These are phyloP conservation scores for Carallia brachiata DNA, from an alignment of 345 rosid species.

Conservation along the genomic window DNA sequence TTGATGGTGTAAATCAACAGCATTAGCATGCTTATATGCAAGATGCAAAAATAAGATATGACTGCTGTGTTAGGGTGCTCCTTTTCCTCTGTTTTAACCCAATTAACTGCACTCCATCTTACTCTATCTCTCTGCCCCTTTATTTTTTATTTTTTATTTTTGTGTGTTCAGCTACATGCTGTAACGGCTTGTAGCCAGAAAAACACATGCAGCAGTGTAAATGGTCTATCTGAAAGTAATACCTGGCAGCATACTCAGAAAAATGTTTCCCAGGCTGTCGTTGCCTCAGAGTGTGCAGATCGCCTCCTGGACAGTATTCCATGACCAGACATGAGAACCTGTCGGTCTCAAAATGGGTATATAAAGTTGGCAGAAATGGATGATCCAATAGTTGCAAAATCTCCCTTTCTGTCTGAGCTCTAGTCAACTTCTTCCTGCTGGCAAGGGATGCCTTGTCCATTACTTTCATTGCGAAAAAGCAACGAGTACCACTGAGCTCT, in stretches of 20 bases:
- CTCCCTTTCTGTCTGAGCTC: constrained; percentile 98
- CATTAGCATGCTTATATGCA: too few relatives aligned
- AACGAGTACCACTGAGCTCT: constrained; percentile 82
- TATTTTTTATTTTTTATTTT: too few relatives aligned
- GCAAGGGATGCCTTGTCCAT: constrained; percentile 99
- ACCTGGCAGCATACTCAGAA: constrained; percentile 98
- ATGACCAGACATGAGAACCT: constrained; percentile 94
- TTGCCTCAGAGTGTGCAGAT: constrained; percentile 90
- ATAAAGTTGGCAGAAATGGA: constrained; percentile 94
- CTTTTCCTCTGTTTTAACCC: too few relatives aligned
- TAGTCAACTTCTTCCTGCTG: constrained; percentile 82
- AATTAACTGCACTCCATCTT: too few relatives aligned
- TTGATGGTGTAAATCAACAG: too few relatives aligned
- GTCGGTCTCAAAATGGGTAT: constrained; percentile 94
- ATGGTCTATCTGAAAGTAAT: constrained; percentile 17
- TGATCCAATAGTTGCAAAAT: constrained; percentile 93
- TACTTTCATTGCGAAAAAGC: constrained; percentile 94
- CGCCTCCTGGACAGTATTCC: constrained; percentile 99
- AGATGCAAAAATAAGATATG: too few relatives aligned
- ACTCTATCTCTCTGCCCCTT: too few relatives aligned
- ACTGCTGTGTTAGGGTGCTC: too few relatives aligned
- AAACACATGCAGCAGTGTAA: background rate
- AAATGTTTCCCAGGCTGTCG: constrained; percentile 96
- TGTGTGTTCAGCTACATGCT: too few relatives aligned
- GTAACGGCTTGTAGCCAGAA: background rate